Percentiles rank a stretch among this genome's conserved stretches.
phyloP scores from a whole-genome alignment of 2,329 filamentous ascomycete genomes.

The Sclerotinia glacialis region DNA sequence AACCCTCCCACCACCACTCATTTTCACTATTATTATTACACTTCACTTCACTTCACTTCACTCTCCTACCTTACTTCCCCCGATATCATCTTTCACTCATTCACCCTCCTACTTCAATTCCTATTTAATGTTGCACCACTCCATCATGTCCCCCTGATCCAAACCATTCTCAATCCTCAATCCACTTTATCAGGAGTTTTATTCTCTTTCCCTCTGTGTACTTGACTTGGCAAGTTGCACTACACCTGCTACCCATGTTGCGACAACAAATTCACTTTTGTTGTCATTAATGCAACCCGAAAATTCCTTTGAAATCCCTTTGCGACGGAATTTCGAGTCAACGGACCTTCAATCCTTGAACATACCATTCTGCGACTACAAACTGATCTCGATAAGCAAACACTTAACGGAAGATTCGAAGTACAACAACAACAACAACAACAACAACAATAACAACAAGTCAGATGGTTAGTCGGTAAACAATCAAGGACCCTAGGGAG shows the following conservation, averaged over 20 bases:
- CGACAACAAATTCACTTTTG: slow-evolving; percentile 21
- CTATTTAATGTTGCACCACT: slow-evolving; percentile 6
- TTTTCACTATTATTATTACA: slow-evolving; percentile 2
- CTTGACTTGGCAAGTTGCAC: background rate
- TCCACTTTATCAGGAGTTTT: slow-evolving; percentile 12
- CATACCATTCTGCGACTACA: background rate
- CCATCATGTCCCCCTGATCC: slow-evolving; percentile 18
- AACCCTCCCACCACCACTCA: background rate
- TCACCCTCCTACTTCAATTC: background rate
- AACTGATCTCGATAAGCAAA: background rate
- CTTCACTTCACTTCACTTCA: background rate
- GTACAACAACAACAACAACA: no score
- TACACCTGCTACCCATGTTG: slow-evolving; percentile 17
- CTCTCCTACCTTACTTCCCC: background rate
- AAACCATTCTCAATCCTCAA: slow-evolving; percentile 15
- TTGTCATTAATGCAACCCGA: slow-evolving; percentile 16
- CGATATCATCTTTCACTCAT: background rate
- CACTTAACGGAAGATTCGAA: background rate
- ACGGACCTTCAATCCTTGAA: background rate
- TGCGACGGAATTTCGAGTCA: slow-evolving; percentile 5
- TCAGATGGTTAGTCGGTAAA: slow-evolving; percentile 16
- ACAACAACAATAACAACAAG: no score
- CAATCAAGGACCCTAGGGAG: background rate
- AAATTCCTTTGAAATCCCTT: background rate
- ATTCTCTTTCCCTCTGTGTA: background rate